Percentiles rank a stretch among this genome's conserved stretches.
Evolutionary conservation across 2,329 filamentous ascomycete species (phyloP).

Genomic region (Monosporascus sp.): DNA sequence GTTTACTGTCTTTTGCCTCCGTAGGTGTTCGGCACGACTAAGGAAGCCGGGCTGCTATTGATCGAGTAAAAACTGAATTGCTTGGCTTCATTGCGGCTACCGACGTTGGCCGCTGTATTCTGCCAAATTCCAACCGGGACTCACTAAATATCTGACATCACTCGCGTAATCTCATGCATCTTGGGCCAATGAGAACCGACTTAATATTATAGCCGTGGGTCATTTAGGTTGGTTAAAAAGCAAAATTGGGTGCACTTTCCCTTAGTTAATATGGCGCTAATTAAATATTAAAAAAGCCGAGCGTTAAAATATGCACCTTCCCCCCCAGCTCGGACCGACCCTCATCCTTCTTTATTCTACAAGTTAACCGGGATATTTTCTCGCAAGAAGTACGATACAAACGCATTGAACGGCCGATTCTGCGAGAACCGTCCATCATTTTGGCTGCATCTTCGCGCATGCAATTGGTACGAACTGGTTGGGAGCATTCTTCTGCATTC

Average conservation of each 20-base stretch:
- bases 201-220: constrained; percentile 6
- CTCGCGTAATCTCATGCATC: neutral
- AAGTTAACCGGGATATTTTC: neutral
- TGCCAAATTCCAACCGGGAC: neutral
- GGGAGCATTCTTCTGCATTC: too few relatives aligned
- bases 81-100: too few relatives aligned
- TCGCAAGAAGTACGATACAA: too few relatives aligned
- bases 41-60: too few relatives aligned
- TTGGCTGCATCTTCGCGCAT: too few relatives aligned
- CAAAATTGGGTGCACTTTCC: constrained; percentile 8
- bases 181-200: neutral
- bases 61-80: too few relatives aligned
- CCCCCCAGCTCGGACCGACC: constrained; percentile 7
- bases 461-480: too few relatives aligned
- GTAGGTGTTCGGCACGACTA: too few relatives aligned
- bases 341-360: constrained; percentile 4
- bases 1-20: too few relatives aligned
- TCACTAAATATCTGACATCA: neutral
- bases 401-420: too few relatives aligned
- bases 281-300: constrained; percentile 11
- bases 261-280: constrained; percentile 15
- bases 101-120: neutral
- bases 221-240: constrained; percentile 15
- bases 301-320: constrained; percentile 10
- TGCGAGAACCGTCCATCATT: too few relatives aligned